phyloP scores from a whole-genome alignment of 257 asterid genomes.

The Agastache rugosa region DNA sequence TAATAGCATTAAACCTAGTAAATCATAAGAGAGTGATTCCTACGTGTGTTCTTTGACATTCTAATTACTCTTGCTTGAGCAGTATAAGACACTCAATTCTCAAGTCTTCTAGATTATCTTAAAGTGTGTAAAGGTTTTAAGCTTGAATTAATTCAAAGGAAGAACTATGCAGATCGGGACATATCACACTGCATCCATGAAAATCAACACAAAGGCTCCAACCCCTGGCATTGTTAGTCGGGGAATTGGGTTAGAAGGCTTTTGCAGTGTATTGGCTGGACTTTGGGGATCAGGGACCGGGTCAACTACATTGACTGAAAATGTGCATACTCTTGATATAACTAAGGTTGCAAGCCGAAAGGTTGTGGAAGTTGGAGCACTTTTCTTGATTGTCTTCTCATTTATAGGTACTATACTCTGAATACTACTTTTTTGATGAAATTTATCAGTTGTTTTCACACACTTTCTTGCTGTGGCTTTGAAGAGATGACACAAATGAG shows the following conservation, averaged over 20 bases:
- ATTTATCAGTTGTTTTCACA: not conserved
- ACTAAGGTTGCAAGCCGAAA: constrained; percentile 87
- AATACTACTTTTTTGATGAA: constrained; percentile 4
- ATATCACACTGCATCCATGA: constrained; percentile 76
- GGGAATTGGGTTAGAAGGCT: constrained; percentile 94
- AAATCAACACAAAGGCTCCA: constrained; percentile 75
- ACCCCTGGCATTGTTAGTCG: constrained; percentile 87
- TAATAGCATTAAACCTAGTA: not conserved
- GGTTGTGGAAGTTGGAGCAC: constrained; percentile 79
- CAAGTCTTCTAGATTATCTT: constrained; percentile 1
- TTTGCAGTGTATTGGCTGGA: constrained; percentile 93
- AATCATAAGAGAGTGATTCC: not conserved
- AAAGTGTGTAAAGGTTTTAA: not conserved
- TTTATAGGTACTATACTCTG: constrained; percentile 63
- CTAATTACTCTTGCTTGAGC: not conserved
- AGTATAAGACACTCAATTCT: not conserved
- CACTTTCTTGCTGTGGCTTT: constrained; percentile 2
- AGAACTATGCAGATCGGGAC: constrained; percentile 72
- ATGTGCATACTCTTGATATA: constrained; percentile 72
- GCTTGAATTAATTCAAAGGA: constrained; percentile 29
- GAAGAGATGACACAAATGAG: not conserved
- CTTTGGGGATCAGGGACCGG: constrained; percentile 98
- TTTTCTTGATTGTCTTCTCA: constrained; percentile 80
- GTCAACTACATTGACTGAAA: constrained; percentile 89
- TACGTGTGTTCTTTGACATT: not conserved